Percentiles rank a stretch among this genome's conserved stretches.
phyloP scores from a whole-genome alignment of 345 rosid genomes.

The Lepidium aucheri region DNA sequence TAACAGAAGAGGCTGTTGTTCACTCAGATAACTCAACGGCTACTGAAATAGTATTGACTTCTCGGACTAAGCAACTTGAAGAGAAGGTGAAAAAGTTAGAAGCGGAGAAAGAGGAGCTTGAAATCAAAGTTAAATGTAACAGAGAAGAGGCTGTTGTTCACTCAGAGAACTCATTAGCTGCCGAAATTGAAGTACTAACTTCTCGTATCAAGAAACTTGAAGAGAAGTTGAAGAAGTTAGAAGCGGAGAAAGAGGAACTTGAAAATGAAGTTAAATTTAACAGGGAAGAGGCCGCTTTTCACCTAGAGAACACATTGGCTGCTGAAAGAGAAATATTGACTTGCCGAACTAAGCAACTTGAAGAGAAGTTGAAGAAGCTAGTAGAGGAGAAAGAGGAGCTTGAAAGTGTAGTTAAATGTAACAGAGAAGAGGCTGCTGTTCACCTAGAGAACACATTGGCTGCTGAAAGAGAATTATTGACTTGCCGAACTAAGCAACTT shows the following conservation, averaged over 20 bases:
- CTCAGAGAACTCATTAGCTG: conserved; percentile 29
- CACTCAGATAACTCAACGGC: conserved; percentile 28
- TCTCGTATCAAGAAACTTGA: conserved; percentile 31
- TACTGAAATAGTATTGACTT: conserved; percentile 34
- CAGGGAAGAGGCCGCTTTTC: conserved; percentile 16
- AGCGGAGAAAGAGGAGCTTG: conserved; percentile 35
- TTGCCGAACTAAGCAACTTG: conserved; percentile 27
- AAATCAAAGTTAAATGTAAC: conserved; percentile 20
- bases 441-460: conserved; percentile 29
- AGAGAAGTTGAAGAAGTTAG: conserved; percentile 30
- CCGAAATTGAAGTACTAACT: conserved; percentile 37
- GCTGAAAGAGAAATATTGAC: conserved; percentile 40
- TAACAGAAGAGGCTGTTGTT: conserved; percentile 21
- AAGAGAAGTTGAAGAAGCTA: conserved; percentile 34
- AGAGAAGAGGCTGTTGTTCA: conserved; percentile 23
- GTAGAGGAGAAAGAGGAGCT: conserved; percentile 33
- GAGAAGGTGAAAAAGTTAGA: conserved; percentile 31
- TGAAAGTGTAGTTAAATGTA: conserved; percentile 25
- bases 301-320: conserved; percentile 29
- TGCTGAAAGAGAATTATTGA: conserved; percentile 39
- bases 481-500: conserved; percentile 25
- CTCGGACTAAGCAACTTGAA: conserved; percentile 32
- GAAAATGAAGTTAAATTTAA: conserved; percentile 25
- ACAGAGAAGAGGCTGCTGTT: conserved; percentile 19
- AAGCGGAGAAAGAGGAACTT: conserved; percentile 32